Percentiles rank a stretch among this genome's conserved stretches.
phyloP scores from a whole-genome alignment of 257 asterid genomes.

The Solanum pinnatisectum region DNA sequence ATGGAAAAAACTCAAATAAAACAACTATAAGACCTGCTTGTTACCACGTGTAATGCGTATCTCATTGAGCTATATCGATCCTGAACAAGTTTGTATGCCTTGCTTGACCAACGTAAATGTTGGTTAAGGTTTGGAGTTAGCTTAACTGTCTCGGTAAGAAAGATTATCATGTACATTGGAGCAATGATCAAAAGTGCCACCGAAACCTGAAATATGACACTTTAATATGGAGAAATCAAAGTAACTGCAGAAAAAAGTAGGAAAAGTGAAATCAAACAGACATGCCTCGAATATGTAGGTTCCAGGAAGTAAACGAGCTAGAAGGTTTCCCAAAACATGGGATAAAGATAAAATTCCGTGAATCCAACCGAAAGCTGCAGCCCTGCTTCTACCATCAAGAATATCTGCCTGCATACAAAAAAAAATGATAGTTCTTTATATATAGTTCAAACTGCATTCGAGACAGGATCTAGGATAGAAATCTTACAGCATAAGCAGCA shows the following conservation, averaged over 20 bases:
- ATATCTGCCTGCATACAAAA: constrained; percentile 65
- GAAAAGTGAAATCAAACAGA: background rate
- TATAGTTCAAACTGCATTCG: background rate
- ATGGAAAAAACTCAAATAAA: background rate
- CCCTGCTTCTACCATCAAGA: constrained; percentile 42
- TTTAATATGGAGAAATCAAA: background rate
- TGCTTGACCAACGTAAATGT: constrained; percentile 24
- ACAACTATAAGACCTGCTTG: constrained; percentile 36
- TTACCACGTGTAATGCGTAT: constrained; percentile 68
- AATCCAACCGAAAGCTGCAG: constrained; percentile 84
- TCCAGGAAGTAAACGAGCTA: constrained; percentile 83
- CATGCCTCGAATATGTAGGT: constrained; percentile 58
- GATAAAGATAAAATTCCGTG: constrained; percentile 82
- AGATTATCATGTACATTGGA: constrained; percentile 59
- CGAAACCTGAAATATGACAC: constrained; percentile 54
- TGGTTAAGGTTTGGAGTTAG: constrained; percentile 23
- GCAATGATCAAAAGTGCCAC: constrained; percentile 48
- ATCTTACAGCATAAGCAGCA: constrained; percentile 76
- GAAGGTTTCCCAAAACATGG: constrained; percentile 69
- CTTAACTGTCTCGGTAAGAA: constrained; percentile 59
- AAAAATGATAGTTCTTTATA: background rate
- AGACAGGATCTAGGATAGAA: background rate
- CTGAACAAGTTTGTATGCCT: constrained; percentile 34
- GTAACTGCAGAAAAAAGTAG: background rate
- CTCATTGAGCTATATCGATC: constrained; percentile 67